Base-by-base conservation (phyloP, 2,329 filamentous ascomycete species). In the Claviceps fusiformis region DNA sequence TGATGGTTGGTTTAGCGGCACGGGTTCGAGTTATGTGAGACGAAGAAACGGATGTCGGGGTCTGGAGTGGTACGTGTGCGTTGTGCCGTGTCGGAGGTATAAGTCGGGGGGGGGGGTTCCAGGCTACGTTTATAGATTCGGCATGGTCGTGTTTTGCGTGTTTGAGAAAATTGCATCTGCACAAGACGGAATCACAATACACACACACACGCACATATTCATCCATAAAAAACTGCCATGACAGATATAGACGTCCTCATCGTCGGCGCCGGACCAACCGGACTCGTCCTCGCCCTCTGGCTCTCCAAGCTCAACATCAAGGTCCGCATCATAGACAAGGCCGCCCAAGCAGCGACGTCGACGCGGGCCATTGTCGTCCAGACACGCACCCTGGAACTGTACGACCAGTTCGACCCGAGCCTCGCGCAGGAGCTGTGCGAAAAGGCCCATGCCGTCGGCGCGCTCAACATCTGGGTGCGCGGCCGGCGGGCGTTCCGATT, bases 251-350 rank as follows among this genome's bases (percentile, higher is more conserved):
- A 69, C 58, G 65, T 70, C 56, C 68, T 74, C 56, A 69, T 74
- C 49, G 63, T 73, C 50, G 71, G 71, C 39, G 71, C 71, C 48
- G 71, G 71, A 15, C 70, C 70, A n/a, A 64, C 66, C 41, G 71
- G 71, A 37, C 60, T 74, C 39, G 74, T 76, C 72, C 63, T 73
- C 39, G 70, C 72, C 6, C 55, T 69, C 11, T 75, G 72, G 70
- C 65, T 75, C 59, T 68, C 72, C 2, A 66, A 69, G 35, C 68
- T 68, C 48, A 71, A 71, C 15, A 61, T 75, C 53, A 64, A 66
- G 17, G 63, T 71, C 4, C 68, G 73, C n/a, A 70, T 75, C 39
- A 63, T 75, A n/a, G 73, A 75, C 62, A 75, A 75, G 70, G 72
- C 19, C 70, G 74, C 59, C 69, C 73, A 39, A 70, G 75, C 57